Evolutionary conservation across 1,284 basidiomycete species (phyloP), one percentile per base, ranked within the genome.

Genomic region (Irpex sp.): DNA sequence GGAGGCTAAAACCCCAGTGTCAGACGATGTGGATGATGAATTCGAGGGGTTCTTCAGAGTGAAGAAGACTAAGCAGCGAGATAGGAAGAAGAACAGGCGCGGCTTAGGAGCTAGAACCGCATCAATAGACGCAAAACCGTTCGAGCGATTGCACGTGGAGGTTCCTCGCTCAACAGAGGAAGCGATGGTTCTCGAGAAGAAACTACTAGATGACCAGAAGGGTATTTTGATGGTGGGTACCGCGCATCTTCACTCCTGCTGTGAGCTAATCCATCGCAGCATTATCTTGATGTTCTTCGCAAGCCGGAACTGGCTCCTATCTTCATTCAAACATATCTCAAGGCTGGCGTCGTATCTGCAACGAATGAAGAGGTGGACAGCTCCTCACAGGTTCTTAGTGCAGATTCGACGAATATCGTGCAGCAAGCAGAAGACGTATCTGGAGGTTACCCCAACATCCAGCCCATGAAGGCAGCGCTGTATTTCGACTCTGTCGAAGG

Each of bases 401-500:
- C 31, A 34, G 31, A 47, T 13, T n/a, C 44, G 13, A n/a, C 44
- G n/a, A 47, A 11, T 47, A n/a, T n/a, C 13, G 44, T n/a, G n/a
- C 44, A 47, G 31, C n/a, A 54, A 17, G 34, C 36, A 6, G 38
- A n/a, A 36, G 52, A 59, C 17, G 17, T 63, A 58, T 59, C 69
- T 38, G 48, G 62, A 36, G 68, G 63, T 48, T 69, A 58, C 64
- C 70, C 83, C 0, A 72, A 72, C 11, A 74, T 83, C 0, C 83
- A 82, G 59, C 79, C 82, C 0, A 74, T 85, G 75, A 84, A 79
- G 61, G 75, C 79, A 15, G 78, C 79, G 0, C 69, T 84, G 0
- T 79, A 82, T 67, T 82, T 82, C 64, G 81, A 83, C n/a, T 82
- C 76, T 47, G 80, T 79, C 0, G 75, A 79, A 4, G 81, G 78